Percentiles rank a stretch among this genome's conserved stretches.
Evolutionary conservation across 2,329 filamentous ascomycete species (phyloP).

Genomic region (Penicillium decumbens): DNA sequence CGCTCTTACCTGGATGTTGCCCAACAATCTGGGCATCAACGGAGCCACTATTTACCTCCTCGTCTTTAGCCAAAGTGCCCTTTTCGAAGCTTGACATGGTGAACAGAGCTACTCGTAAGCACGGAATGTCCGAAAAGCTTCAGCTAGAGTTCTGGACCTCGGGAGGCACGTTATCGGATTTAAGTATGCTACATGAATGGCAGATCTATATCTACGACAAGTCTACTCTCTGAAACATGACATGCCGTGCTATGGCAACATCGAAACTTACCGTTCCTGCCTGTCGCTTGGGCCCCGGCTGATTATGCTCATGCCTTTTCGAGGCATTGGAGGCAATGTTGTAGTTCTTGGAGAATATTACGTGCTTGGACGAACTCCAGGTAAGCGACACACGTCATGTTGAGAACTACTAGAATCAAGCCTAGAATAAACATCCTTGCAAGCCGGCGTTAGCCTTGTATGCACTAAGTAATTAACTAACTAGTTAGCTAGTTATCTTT

Average conservation of each 20-base stretch:
- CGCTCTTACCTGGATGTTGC: slow-evolving; percentile 11
- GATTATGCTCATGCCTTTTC: not conserved
- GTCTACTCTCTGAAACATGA: slow-evolving; percentile 2
- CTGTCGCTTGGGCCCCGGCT: not conserved
- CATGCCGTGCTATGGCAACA: slow-evolving; percentile 16
- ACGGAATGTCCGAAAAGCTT: not conserved
- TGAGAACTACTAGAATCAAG: not conserved
- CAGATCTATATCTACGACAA: slow-evolving; percentile 1
- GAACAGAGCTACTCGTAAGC: not conserved
- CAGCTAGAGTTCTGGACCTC: not conserved
- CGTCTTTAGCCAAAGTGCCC: slow-evolving; percentile 13
- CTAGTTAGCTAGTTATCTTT: not conserved
- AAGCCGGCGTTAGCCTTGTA: not conserved
- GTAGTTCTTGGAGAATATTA: slow-evolving; percentile 25
- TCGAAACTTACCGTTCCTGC: not conserved
- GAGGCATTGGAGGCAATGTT: slow-evolving; percentile 17
- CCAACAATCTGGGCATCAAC: slow-evolving; percentile 1
- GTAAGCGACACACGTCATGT: slow-evolving; percentile 1
- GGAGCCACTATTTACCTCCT: slow-evolving; percentile 15
- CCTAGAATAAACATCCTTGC: not conserved
- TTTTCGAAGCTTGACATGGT: slow-evolving; percentile 19
- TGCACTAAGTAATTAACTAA: not conserved
- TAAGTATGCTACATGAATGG: not conserved
- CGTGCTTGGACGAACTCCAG: slow-evolving; percentile 29
- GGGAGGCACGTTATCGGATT: not conserved